Evolutionary conservation across 371 early-diverging fungal species (phyloP).

Genomic region (Nematocida displodere): DNA sequence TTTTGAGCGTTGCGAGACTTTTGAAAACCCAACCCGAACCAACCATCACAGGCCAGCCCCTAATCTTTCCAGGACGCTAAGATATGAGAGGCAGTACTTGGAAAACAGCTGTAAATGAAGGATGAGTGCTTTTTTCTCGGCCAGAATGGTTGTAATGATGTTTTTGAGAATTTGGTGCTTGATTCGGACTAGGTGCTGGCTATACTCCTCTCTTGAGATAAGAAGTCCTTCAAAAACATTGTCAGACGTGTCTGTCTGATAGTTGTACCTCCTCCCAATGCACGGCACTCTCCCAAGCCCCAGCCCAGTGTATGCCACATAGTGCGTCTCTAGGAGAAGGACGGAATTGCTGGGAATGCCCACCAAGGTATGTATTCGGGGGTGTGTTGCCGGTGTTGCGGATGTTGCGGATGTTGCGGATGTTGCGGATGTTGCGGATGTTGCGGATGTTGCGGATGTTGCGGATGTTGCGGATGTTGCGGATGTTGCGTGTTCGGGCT

Average conservation of each 20-base stretch:
- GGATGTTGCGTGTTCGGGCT: not conserved
- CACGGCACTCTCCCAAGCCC: not conserved
- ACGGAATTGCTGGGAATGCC: constrained; percentile 2
- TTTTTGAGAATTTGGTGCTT: not conserved
- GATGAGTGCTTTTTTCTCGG: constrained; percentile 2
- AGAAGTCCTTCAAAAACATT: constrained; percentile 6
- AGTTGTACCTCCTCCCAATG: constrained; percentile 31
- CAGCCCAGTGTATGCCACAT: not conserved
- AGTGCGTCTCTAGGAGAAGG: constrained; percentile 25
- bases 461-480: too few species aligned
- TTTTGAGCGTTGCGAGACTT: too few species aligned
- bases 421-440: too few species aligned
- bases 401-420: too few species aligned
- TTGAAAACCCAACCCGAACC: too few species aligned
- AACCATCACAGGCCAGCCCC: too few species aligned
- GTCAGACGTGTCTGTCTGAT: not conserved
- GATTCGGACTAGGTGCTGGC: not conserved
- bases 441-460: too few species aligned
- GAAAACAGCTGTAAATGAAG: constrained; percentile 25
- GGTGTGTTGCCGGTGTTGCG: too few species aligned
- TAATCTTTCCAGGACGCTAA: constrained; percentile 22
- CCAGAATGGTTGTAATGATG: not conserved
- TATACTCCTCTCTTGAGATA: not conserved
- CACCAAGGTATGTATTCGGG: not conserved
- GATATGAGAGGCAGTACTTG: not conserved